Evolutionary conservation across 1,284 basidiomycete species (phyloP), one percentile per base, ranked within the genome.

Genomic region (Cryptococcus amylolentus): DNA sequence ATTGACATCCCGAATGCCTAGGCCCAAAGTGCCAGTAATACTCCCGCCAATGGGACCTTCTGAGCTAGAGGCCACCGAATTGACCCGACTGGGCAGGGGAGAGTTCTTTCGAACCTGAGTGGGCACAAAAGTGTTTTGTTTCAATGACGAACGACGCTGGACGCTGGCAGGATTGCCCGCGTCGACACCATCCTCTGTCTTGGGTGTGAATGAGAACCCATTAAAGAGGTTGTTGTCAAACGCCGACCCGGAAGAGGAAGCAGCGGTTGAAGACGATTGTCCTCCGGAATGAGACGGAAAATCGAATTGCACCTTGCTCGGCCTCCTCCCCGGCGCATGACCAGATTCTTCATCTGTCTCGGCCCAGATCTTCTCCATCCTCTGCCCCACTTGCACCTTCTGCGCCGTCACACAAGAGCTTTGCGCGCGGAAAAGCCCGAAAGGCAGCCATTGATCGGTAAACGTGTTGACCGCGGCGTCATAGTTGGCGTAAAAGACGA

Each of bases 401-500:
- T 64, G 65, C 5, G 69, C 67, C 72, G 75, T 69, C 49, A 79
- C 73, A 55, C 76, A 79, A 26, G 78, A 73, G 60, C 74, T 71
- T 49, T 79, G 75, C 4, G 77, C 76, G 13, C 76, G 68, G 66
- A 77, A 79, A 6, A 80, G 66, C 16, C 66, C 58, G 67, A 79
- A 80, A n/a, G 78, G 77, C 44, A 77, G 60, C 77, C 78, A 80
- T 52, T 73, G 70, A 45, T 77, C 67, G 9, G 70, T 72, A 44
- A 76, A 73, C 1, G 75, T 71, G 49, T 76, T 75, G 57, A 76
- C 70, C 2, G 78, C 73, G 1, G 75, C 69, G 31, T 78, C 73
- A 43, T 79, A 73, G 55, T 78, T 75, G 3, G 77, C 77, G 60
- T 77, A 77, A 53, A 80, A 73, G 54, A 78, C 71, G 43, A 80